Evolutionary conservation across 768 basidiomycete species (phyloP), one percentile per base, ranked within the genome.

Genomic region (Lyophyllum decastes): DNA sequence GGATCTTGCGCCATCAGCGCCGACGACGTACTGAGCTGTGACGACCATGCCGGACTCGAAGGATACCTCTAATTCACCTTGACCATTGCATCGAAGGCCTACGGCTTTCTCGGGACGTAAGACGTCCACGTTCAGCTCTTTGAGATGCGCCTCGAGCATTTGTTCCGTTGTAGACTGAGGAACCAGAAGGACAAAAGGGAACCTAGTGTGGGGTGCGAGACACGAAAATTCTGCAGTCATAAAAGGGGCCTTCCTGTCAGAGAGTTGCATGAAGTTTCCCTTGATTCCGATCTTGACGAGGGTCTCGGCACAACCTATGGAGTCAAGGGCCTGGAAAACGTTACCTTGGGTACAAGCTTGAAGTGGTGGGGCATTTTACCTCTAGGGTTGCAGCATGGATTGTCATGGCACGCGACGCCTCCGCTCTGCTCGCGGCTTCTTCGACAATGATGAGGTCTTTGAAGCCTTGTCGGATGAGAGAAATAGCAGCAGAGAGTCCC

Each of bases 331-430:
- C 83, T 84, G 34, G 2, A 33, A 49, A 22, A 51, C 38, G 26
- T 41, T 27, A 26, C 11, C 60, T 9, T 40, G 58, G 56, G 43
- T n/a, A 47, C 7, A 9, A 55, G 34, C 12, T 22, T 6, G 19
- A 55, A 1, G 16, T 43, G 41, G 6, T 33, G 44, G 27, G 8
- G 35, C 25, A 54, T 19, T 33, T 45, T 59, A 79, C 82, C 70
- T 84, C 83, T 16, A 85, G 69, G 10, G 83, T 84, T 30, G 80
- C 76, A 33, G 83, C 78, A 60, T 85, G 83, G 26, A 84, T 64
- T 0, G 75, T 71, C 4, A 78, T 57, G 0, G 83, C 81, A 19
- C 82, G 76, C 10, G 82, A 81, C 8, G 67, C 65, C 48, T 72
- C 71, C 50, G 70, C 61, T 25, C 73, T 73, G 65, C 22, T 25